Base-by-base conservation (phyloP, 768 basidiomycete genomes). In the Suillus placidus region DNA sequence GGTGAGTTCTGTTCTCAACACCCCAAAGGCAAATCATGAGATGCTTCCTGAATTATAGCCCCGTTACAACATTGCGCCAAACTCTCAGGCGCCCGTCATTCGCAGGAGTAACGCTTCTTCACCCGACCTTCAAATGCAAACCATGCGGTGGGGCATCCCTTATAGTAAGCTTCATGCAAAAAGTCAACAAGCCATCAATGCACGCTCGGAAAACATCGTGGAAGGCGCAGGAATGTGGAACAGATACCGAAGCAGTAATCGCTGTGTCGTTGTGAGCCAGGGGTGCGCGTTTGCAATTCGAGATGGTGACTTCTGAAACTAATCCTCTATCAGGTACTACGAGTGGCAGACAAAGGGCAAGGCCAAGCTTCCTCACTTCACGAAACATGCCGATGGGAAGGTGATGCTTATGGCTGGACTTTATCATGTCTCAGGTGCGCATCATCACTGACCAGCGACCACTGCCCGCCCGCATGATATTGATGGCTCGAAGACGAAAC, bases 91-190 rank as follows among this genome's bases (percentile, higher is more conserved):
- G 0, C 92, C 94, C 26, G 91, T 96, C 42, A 80, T 96, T 38
- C 79, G 82, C 35, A 85, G 88, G 18, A 79, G 82, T 45, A 70
- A 30, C 20, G 64, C 64, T 16, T 62, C 10, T 64, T 66, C 70
- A 42, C 13, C 71, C n/a, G 37, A 75, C 14, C 76, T 88, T 23
- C 79, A 91, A 30, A 74, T 96, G 67, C 91, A 93, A 42, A 90
- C 91, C 0, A 94, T 94, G 93, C 89, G 84, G 65, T 98, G 95
- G 95, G 95, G 96, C 8, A 81, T 96, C 1, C 93, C 93, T 73
- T 80, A 84, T 62, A 77, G 80, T 45, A 92, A 95, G 68, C 87
- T 90, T 67, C 6, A 56, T 7, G 52, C 56, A 52, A 85, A 84
- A 60, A 80, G 82, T 0, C 78, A 95, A 49, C 93, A 86, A 70